phyloP scores from a whole-genome alignment of 345 rosid genomes.

The Arabidopsis arenosa region DNA sequence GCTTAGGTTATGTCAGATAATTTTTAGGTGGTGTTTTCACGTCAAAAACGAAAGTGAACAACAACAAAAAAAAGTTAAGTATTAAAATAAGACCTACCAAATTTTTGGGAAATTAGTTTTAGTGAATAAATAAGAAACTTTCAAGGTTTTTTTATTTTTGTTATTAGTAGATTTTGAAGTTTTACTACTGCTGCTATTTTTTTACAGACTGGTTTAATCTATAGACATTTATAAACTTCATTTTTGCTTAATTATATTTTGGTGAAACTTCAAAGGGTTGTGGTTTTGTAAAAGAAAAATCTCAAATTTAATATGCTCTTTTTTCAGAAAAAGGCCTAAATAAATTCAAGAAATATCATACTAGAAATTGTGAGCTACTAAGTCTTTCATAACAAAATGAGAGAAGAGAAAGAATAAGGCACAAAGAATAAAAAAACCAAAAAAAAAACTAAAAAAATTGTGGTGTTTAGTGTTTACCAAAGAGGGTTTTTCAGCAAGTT shows the following conservation, averaged over 20 bases:
- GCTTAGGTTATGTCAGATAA: neutral
- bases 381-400: neutral
- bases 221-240: neutral
- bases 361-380: neutral
- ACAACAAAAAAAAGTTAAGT: neutral
- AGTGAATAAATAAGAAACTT: neutral
- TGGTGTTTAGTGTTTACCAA: conserved; percentile 24
- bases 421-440: neutral
- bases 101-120: too few species aligned
- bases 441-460: neutral
- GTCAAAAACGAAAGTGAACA: neutral
- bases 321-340: neutral
- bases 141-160: too few species aligned
- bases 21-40: neutral
- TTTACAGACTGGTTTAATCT: neutral
- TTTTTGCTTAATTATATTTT: neutral
- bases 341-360: neutral
- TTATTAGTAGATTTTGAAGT: too few species aligned
- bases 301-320: neutral
- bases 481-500: conserved; percentile 9
- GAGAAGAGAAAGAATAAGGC: neutral
- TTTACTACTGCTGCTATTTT: too few species aligned
- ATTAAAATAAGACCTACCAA: too few species aligned
- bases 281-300: neutral
- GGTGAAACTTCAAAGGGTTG: neutral